Evolutionary conservation across 257 asterid species (phyloP), one percentile per base, ranked within the genome.

Genomic region (Solanum paucissectum): DNA sequence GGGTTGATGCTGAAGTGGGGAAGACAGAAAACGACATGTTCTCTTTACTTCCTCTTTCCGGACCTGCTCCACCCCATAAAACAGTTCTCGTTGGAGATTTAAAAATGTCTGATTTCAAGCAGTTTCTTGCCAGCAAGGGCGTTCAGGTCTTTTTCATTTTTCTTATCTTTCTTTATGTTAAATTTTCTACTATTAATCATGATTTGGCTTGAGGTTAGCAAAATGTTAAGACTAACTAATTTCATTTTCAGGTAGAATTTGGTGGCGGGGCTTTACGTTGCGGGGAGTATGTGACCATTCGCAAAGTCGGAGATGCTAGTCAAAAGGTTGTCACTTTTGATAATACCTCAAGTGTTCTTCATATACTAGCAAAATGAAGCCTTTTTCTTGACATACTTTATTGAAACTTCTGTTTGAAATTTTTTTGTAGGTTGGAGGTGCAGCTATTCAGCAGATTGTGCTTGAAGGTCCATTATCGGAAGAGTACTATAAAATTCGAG

Each of bases 91-190:
- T 97, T 7, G 99, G 99, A 69, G 99, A 97, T 91, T 86, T 97
- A 84, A 97, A 97, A 92, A 93, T 97, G 98, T 98, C 99, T 18
- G 99, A 97, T 92, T 95, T 97, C 93, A 97, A 95, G 95, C 98
- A 97, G 92, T 95, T 92, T 90, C 98, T 97, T 46, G 97, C 98
- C 2, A 94, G 96, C 93, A 94, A 95, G 90, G 99, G 99, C 40
- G 68, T 97, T 71, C 98, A 95, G 98, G 99, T 96, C 90, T 42
- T 55, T 55, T 12, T 12, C n/a, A 18, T 25, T 69, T 58, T 46
- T 25, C 71, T 33, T 73, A 25, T 29, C 14, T 68, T 3, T 46
- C 27, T 27, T 79, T 14, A 71, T 68, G 60, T 27, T 72, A 42
- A 3, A 21, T 40, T 34, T 36, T 33, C 12, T 66, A 44, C 72